These are phyloP conservation scores for Ophiostoma ulmi DNA, from an alignment of 2,329 filamentous ascomycete species.

Conservation along the genomic window DNA sequence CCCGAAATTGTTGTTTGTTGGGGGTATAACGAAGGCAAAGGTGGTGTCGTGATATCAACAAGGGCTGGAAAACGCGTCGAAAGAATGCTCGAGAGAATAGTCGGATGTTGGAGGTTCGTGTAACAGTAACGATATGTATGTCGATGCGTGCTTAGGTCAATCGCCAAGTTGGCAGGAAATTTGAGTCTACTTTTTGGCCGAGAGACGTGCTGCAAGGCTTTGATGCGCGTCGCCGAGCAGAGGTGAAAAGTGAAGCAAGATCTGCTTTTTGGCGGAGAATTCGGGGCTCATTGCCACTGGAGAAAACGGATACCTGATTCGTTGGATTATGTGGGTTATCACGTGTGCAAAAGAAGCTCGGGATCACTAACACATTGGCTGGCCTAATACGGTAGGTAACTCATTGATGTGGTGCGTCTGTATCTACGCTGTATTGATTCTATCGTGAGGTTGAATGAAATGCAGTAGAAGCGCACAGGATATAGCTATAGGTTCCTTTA, in stretches of 20 bases:
- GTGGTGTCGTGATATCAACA: conserved; percentile 8
- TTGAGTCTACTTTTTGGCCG: neutral
- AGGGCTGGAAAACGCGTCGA: neutral
- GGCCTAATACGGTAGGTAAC: neutral
- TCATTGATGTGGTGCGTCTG: neutral
- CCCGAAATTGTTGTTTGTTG: neutral
- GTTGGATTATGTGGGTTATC: neutral
- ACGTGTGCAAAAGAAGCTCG: neutral
- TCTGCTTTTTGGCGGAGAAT: conserved; percentile 20
- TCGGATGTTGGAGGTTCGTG: no score
- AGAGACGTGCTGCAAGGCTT: conserved; percentile 11
- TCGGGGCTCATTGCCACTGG: conserved; percentile 8
- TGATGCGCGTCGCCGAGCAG: conserved; percentile 8
- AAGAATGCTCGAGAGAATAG: neutral
- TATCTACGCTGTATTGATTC: neutral
- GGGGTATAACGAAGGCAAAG: neutral
- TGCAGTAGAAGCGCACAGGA: no score
- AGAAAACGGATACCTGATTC: conserved; percentile 12
- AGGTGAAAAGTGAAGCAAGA: conserved; percentile 19
- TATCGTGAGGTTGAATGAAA: no score
- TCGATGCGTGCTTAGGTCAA: neutral
- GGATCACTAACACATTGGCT: neutral
- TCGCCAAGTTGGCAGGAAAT: neutral
- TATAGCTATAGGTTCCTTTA: no score
- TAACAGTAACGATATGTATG: neutral